phyloP scores from a whole-genome alignment of 2,329 filamentous ascomycete genomes.

The Pestalotiopsis sp. region DNA sequence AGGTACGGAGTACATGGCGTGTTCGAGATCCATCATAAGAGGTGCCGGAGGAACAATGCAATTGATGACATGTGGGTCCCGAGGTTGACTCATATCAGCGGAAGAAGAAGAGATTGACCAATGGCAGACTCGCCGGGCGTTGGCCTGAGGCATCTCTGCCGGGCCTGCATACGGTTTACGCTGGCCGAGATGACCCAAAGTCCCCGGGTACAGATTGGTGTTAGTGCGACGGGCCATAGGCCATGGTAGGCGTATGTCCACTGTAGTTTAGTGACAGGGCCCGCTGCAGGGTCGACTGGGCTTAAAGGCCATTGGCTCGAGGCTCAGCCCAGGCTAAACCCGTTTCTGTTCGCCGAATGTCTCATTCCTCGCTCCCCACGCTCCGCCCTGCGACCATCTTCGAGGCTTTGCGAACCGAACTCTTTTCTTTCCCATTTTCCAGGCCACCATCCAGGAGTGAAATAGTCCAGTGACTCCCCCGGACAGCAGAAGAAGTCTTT shows the following conservation, averaged over 20 bases:
- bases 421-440: not conserved
- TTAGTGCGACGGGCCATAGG: not conserved
- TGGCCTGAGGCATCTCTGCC: constrained; percentile 11
- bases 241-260: not conserved
- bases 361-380: constrained; percentile 7
- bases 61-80: constrained; percentile 7
- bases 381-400: constrained; percentile 11
- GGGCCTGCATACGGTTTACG: not conserved
- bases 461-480: constrained; percentile 37
- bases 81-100: constrained; percentile 12
- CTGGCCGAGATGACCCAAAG: not conserved
- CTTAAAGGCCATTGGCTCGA: constrained; percentile 2
- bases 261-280: not conserved
- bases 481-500: constrained; percentile 14
- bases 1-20: no score
- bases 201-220: not conserved
- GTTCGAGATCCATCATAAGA: no score
- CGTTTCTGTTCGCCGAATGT: constrained; percentile 12
- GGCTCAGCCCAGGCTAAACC: constrained; percentile 10
- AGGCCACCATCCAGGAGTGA: constrained; percentile 25
- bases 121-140: constrained; percentile 4
- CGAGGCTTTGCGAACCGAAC: constrained; percentile 25
- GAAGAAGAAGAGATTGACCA: constrained; percentile 5
- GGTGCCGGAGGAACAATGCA: not conserved
- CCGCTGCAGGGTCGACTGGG: not conserved